Conservation (phyloP, 73 alveolate genomes). For the Breviolum minutum region DNA sequence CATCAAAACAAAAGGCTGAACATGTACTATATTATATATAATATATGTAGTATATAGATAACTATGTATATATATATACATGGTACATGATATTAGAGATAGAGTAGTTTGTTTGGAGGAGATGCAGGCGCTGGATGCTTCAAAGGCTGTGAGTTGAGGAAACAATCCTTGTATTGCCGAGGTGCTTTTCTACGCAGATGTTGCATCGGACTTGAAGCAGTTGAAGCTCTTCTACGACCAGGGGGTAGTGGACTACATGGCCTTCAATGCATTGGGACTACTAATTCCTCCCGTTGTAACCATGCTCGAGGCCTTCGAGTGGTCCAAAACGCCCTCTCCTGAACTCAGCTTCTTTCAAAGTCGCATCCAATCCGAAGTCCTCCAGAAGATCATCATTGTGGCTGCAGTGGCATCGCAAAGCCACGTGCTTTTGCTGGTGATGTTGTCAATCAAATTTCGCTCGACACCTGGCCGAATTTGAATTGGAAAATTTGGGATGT, state of each 20-base stretch:
- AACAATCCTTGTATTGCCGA: too few relatives aligned
- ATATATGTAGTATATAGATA: too few relatives aligned
- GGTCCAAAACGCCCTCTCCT: neutral
- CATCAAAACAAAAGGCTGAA: too few relatives aligned
- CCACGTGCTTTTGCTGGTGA: neutral
- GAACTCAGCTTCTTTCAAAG: neutral
- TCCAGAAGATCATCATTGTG: neutral
- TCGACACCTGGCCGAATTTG: too few relatives aligned
- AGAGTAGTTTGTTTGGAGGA: too few relatives aligned
- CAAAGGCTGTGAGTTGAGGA: too few relatives aligned
- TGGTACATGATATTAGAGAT: too few relatives aligned
- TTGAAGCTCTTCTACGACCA: neutral
- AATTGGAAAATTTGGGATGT: too few relatives aligned
- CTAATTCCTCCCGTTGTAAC: neutral
- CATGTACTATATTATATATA: too few relatives aligned
- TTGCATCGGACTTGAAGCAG: constrained; percentile 6
- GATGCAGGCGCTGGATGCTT: too few relatives aligned
- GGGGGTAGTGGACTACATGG: neutral
- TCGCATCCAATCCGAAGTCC: neutral
- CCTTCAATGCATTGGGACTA: neutral
- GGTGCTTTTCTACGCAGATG: neutral
- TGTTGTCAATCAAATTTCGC: neutral
- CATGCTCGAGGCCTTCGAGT: neutral
- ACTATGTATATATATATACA: too few relatives aligned
- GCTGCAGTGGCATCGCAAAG: neutral